These are phyloP conservation scores for Prunus mongolica DNA, from an alignment of 306 rosid species.

Conservation along the genomic window DNA sequence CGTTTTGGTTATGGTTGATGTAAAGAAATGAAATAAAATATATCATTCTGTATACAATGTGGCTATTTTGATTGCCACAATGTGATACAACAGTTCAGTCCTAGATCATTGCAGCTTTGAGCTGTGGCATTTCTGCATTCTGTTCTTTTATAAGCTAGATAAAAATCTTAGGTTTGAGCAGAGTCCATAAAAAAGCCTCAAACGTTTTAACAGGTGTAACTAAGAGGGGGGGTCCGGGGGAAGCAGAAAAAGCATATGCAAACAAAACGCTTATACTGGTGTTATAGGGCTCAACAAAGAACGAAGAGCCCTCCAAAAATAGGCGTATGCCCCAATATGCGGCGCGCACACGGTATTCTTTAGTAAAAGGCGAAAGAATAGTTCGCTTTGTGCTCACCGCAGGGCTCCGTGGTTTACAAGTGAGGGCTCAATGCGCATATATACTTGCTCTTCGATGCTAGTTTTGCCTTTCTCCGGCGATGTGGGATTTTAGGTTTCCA, in stretches of 20 bases:
- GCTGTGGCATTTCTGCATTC: not conserved
- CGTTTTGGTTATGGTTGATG: not conserved
- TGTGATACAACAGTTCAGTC: not conserved
- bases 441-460: not conserved
- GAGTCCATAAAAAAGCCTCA: too few relatives aligned
- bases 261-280: not conserved
- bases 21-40: not conserved
- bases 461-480: not conserved
- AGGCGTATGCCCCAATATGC: slow-evolving; percentile 27
- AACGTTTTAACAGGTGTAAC: too few relatives aligned
- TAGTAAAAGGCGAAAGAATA: slow-evolving; percentile 73
- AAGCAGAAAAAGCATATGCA: too few relatives aligned
- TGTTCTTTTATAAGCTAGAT: too few relatives aligned
- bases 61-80: not conserved
- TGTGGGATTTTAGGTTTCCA: not conserved
- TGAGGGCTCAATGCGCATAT: not conserved
- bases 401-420: slow-evolving; percentile 3
- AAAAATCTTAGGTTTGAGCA: too few relatives aligned
- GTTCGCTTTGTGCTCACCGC: slow-evolving; percentile 40
- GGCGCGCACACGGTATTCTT: slow-evolving; percentile 54
- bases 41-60: not conserved
- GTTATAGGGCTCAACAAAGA: not conserved
- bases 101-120: not conserved
- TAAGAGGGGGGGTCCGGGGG: too few relatives aligned
- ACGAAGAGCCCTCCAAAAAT: slow-evolving; percentile 5